These are phyloP conservation scores for Mollisiaceae sp. DNA, from an alignment of 2,329 filamentous ascomycete genomes.

Conservation along the genomic window DNA sequence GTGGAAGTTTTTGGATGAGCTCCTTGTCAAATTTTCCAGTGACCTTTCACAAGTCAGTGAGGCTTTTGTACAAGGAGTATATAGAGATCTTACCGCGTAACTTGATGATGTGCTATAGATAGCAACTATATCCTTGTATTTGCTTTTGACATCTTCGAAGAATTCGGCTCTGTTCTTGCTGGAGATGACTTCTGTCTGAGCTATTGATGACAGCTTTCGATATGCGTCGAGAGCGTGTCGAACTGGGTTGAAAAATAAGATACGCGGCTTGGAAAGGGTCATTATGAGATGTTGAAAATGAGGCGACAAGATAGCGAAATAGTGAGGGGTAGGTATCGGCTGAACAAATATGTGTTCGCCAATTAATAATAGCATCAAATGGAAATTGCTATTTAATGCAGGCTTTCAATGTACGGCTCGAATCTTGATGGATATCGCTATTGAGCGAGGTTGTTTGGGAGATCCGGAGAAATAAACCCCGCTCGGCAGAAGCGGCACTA, in stretches of 20 bases:
- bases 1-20: slow-evolving; percentile 60
- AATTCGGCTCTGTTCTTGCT: slow-evolving; percentile 21
- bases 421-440: neutral
- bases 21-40: slow-evolving; percentile 62
- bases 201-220: slow-evolving; percentile 7
- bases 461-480: neutral
- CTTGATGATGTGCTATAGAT: slow-evolving; percentile 26
- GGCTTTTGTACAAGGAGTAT: neutral
- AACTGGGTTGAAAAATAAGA: slow-evolving; percentile 28
- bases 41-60: neutral
- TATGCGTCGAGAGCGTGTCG: slow-evolving; percentile 16
- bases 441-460: neutral
- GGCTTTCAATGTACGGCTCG: neutral
- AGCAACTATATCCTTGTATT: slow-evolving; percentile 20
- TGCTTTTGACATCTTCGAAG: slow-evolving; percentile 17
- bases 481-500: neutral
- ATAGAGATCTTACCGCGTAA: neutral
- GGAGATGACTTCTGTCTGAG: slow-evolving; percentile 21
- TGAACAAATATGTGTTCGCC: neutral
- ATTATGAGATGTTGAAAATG: neutral
- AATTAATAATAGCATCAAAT: no score
- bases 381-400: no score
- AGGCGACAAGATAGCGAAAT: neutral
- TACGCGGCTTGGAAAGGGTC: slow-evolving; percentile 13
- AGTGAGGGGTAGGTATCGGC: neutral